Evolutionary conservation across 164 flowering plant genomes (phyloP), one percentile per base, ranked within the genome.

Genomic region (Warburgia ugandensis): DNA sequence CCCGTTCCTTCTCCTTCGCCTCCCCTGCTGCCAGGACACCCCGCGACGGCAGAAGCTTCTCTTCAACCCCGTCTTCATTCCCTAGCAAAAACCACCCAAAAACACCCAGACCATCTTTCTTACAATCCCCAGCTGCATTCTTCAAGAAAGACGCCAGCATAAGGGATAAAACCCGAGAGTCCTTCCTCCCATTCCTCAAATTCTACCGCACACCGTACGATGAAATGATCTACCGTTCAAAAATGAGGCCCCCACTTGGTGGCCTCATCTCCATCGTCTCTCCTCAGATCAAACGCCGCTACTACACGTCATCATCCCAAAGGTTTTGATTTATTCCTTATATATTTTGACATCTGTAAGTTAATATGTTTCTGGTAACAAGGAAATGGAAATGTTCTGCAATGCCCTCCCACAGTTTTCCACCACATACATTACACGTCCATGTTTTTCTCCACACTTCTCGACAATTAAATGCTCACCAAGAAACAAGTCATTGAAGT

Each of bases 201-300:
- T 78, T 83, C 60, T 84, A 94, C 75, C 52, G 91, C 32, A 62
- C 77, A 66, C 99, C 96, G 55, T 94, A 89, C 73, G 86, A 89
- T 17, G 99, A 94, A 73, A 81, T 86, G 90, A 64, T 54, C 16
- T 94, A 94, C 71, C 55, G 97, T 71, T 81, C 97, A 46, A 86
- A 79, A 84, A 94, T 94, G 99, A 67, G 77, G 64, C 96, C 99
- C 16, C 99, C 99, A n/a, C 78, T 94, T 0, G 95, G 97, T 14
- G 99, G 99, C 0, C 74, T 94, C 20, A 77, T 89, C 50, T 94
- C 99, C 58, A 83, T 94, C 67, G 87, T 94, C 60, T 72, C 90
- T 17, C 77, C 95, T 0, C 80, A 76, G 1, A 55, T 80, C 61
- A 72, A 51, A 44, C 84, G 95, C 8, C 81, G 88, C 66, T 85